Conservation (phyloP, 2,329 filamentous ascomycete species). For the Scedosporium boydii region DNA sequence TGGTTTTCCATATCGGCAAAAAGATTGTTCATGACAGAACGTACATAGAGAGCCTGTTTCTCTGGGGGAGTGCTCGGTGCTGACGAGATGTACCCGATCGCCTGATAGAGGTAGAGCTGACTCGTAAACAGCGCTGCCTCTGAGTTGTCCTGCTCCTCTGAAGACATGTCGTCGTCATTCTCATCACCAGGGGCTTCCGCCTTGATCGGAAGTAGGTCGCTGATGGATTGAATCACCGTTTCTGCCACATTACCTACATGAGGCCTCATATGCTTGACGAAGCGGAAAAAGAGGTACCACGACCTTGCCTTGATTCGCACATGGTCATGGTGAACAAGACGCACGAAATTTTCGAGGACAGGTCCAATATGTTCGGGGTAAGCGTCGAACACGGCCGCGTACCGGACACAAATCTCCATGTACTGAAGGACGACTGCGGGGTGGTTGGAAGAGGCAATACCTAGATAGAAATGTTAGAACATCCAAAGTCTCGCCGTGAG, state of each 20-base stretch:
- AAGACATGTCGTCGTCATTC: slow-evolving; percentile 86
- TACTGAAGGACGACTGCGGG: slow-evolving; percentile 91
- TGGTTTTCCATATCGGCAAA: slow-evolving; percentile 83
- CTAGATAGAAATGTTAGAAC: slow-evolving; percentile 28
- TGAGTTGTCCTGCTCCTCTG: slow-evolving; percentile 81
- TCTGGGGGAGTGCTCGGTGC: slow-evolving; percentile 66
- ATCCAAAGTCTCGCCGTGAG: neutral
- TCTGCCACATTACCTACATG: slow-evolving; percentile 86
- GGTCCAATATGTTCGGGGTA: slow-evolving; percentile 73
- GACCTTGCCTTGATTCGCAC: slow-evolving; percentile 81
- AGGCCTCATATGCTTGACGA: slow-evolving; percentile 76
- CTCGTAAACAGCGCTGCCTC: slow-evolving; percentile 86
- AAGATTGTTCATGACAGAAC: slow-evolving; percentile 80
- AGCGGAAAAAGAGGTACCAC: slow-evolving; percentile 93
- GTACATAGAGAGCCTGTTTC: slow-evolving; percentile 79
- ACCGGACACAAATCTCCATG: slow-evolving; percentile 96
- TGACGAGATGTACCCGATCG: slow-evolving; percentile 86
- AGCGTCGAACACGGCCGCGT: slow-evolving; percentile 84
- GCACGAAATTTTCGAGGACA: slow-evolving; percentile 85
- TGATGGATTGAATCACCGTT: slow-evolving; percentile 81
- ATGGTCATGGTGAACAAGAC: slow-evolving; percentile 79
- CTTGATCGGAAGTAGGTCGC: slow-evolving; percentile 80
- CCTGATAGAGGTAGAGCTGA: slow-evolving; percentile 90
- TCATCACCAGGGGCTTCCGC: slow-evolving; percentile 73
- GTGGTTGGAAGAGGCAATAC: slow-evolving; percentile 76